Conservation (phyloP, 768 basidiomycete species). For the Omphalotus guepiniiformis region DNA sequence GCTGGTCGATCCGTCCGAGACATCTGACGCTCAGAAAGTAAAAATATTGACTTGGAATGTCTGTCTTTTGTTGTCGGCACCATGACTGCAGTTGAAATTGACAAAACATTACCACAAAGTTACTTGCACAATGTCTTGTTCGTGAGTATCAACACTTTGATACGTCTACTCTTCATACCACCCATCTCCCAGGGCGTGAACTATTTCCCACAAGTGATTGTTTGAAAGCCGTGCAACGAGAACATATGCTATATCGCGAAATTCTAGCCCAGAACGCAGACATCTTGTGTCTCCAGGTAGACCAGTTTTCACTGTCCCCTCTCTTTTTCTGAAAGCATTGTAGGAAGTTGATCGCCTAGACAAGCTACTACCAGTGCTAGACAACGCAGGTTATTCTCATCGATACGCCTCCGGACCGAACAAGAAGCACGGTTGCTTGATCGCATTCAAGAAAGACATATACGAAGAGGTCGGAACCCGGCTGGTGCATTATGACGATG, state of each 20-base stretch:
- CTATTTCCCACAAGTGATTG: slow-evolving; percentile 85
- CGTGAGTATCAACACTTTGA: slow-evolving; percentile 44
- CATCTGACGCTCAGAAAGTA: slow-evolving; percentile 27
- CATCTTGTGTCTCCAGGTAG: slow-evolving; percentile 83
- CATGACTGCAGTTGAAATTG: slow-evolving; percentile 9
- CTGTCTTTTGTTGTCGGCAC: slow-evolving; percentile 28
- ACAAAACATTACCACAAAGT: slow-evolving; percentile 32
- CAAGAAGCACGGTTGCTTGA: slow-evolving; percentile 85
- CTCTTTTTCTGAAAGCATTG: slow-evolving; percentile 2
- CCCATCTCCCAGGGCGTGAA: slow-evolving; percentile 53
- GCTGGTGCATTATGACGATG: slow-evolving; percentile 66
- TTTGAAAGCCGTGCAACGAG: slow-evolving; percentile 68
- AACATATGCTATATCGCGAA: slow-evolving; percentile 74
- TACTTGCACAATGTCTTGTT: slow-evolving; percentile 75
- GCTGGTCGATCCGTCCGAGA: slow-evolving; percentile 18
- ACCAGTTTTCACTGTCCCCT: slow-evolving; percentile 10
- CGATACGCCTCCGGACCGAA: slow-evolving; percentile 64
- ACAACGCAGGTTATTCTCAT: slow-evolving; percentile 58
- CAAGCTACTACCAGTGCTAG: slow-evolving; percentile 63
- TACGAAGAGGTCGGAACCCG: slow-evolving; percentile 45
- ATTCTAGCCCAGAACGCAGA: slow-evolving; percentile 71
- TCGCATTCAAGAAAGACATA: slow-evolving; percentile 57
- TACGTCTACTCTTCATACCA: background rate
- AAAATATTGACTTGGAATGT: slow-evolving; percentile 86
- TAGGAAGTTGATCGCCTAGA: slow-evolving; percentile 88